Percentiles rank a stretch among this genome's conserved stretches.
Evolutionary conservation across 2,329 filamentous ascomycete genomes (phyloP).

Genomic region (Paracoccidioides lutzii): DNA sequence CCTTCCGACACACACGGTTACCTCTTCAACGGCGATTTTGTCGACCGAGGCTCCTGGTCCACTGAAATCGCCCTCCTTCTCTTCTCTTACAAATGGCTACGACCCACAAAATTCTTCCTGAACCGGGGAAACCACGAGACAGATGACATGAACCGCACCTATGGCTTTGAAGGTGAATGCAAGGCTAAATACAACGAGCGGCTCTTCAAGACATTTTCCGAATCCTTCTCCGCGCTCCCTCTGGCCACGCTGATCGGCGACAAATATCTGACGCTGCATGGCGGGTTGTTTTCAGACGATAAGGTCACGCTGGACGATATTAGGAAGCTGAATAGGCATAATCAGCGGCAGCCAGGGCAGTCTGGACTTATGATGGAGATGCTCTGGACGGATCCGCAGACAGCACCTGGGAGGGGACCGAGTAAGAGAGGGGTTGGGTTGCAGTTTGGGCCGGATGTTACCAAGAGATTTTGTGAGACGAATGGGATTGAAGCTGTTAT

Average conservation of each 20-base stretch:
- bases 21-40: slow-evolving; percentile 97
- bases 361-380: slow-evolving; percentile 99
- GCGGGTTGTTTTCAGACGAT: slow-evolving; percentile 89
- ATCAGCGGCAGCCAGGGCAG: slow-evolving; percentile 85
- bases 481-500: slow-evolving; percentile 93
- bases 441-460: slow-evolving; percentile 94
- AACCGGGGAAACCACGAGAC: slow-evolving; percentile 98
- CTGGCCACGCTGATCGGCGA: slow-evolving; percentile 81
- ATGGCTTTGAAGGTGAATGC: slow-evolving; percentile 97
- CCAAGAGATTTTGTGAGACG: slow-evolving; percentile 89
- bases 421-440: slow-evolving; percentile 94
- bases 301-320: slow-evolving; percentile 87
- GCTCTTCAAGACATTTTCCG: slow-evolving; percentile 93
- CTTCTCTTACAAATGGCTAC: slow-evolving; percentile 94
- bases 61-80: slow-evolving; percentile 89
- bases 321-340: slow-evolving; percentile 78
- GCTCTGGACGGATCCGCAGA: slow-evolving; percentile 96
- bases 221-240: slow-evolving; percentile 89
- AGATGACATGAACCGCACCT: slow-evolving; percentile 97
- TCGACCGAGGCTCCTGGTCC: slow-evolving; percentile 95
- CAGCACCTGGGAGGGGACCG: slow-evolving; percentile 70
- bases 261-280: slow-evolving; percentile 86
- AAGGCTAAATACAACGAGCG: slow-evolving; percentile 96
- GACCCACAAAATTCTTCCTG: slow-evolving; percentile 77
- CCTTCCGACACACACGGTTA: slow-evolving; percentile 82